Evolutionary conservation across 805 yeast species (phyloP).

Genomic region (Candida nitratophila): DNA sequence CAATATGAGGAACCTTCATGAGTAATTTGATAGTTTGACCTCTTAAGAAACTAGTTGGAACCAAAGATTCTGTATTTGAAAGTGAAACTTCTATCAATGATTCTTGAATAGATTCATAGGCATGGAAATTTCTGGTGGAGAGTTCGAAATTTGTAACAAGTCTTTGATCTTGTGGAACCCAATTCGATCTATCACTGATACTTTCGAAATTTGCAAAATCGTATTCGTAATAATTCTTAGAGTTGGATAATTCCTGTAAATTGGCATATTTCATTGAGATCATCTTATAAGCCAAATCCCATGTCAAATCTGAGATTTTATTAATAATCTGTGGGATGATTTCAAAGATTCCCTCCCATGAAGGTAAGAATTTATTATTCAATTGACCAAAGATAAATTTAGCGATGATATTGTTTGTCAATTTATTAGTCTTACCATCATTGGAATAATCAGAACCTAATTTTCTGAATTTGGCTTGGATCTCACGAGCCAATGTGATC

Average conservation of each 20-base stretch:
- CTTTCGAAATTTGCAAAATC: constrained; percentile 6
- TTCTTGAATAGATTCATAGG: constrained; percentile 26
- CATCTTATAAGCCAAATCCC: constrained; percentile 45
- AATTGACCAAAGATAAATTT: constrained; percentile 62
- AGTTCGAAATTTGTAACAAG: constrained; percentile 33
- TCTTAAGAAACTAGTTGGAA: constrained; percentile 41
- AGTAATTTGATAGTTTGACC: constrained; percentile 53
- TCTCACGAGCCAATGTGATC: constrained; percentile 66
- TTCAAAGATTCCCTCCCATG: constrained; percentile 73
- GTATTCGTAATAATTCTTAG: constrained; percentile 10
- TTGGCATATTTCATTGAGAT: constrained; percentile 15
- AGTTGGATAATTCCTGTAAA: constrained; percentile 4
- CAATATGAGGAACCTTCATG: constrained; percentile 51
- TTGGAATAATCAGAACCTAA: constrained; percentile 39
- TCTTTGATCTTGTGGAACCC: constrained; percentile 41
- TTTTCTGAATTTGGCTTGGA: constrained; percentile 59
- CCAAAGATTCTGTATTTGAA: constrained; percentile 27
- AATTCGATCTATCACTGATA: constrained; percentile 15
- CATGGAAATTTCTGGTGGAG: constrained; percentile 19
- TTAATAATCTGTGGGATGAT: constrained; percentile 41
- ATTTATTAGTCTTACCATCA: constrained; percentile 10
- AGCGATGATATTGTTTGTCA: constrained; percentile 29
- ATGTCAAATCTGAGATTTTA: constrained; percentile 38
- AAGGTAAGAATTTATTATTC: constrained; percentile 72
- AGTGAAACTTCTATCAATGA: constrained; percentile 34